phyloP scores from a whole-genome alignment of 1,284 basidiomycete genomes.

The Boletus sp. region DNA sequence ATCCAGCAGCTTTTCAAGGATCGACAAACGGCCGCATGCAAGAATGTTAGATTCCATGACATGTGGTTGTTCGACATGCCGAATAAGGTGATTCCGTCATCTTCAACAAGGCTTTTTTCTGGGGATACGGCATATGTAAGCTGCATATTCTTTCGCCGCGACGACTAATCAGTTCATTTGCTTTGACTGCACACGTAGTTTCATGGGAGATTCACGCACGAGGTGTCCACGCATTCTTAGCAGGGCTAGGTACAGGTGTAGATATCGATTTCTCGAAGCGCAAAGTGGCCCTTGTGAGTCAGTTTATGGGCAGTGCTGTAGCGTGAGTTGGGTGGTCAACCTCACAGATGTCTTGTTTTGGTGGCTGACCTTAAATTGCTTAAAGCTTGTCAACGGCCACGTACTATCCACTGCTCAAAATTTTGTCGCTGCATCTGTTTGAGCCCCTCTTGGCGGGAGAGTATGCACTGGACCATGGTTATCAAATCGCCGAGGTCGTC shows the following conservation, averaged over 20 bases:
- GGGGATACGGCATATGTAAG: no score
- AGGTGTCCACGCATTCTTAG: not conserved
- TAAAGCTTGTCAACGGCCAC: not conserved
- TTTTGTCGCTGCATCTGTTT: slow-evolving; percentile 12
- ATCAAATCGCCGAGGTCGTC: not conserved
- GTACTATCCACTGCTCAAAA: not conserved
- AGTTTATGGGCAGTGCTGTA: not conserved
- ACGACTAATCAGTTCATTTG: no score
- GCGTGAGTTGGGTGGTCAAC: not conserved
- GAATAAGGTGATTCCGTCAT: no score
- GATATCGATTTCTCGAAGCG: not conserved
- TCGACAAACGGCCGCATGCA: no score
- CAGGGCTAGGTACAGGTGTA: no score
- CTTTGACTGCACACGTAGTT: not conserved
- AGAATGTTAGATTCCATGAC: no score
- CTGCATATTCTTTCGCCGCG: no score
- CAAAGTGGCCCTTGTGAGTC: not conserved
- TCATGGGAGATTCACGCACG: not conserved
- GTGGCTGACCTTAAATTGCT: not conserved
- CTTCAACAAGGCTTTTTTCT: no score
- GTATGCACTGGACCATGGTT: no score
- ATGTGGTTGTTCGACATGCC: no score
- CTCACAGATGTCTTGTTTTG: not conserved
- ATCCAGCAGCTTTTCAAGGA: no score
- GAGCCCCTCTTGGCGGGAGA: no score